These are phyloP conservation scores for Narthecium ossifragum DNA, from an alignment of 106 monocot species.

Conservation along the genomic window DNA sequence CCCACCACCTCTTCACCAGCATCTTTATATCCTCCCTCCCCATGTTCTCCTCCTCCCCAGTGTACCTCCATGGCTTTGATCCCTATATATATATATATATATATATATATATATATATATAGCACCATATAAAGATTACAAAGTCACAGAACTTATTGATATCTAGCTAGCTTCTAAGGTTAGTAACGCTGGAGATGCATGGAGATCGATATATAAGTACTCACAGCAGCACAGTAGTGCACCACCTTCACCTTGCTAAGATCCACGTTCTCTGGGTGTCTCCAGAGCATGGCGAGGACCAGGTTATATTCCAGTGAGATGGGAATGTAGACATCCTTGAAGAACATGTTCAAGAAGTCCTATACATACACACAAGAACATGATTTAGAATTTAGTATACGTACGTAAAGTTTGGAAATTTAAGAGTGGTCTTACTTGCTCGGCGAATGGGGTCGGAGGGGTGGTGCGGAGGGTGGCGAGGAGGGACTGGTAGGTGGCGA, in stretches of 20 bases:
- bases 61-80: slow-evolving; percentile 79
- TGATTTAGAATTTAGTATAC: too few relatives aligned
- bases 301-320: slow-evolving; percentile 53
- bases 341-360: slow-evolving; percentile 69
- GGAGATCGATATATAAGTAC: too few relatives aligned
- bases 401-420: too few relatives aligned
- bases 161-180: too few relatives aligned
- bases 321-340: slow-evolving; percentile 49
- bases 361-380: too few relatives aligned
- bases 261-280: slow-evolving; percentile 61
- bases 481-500: slow-evolving; percentile 29
- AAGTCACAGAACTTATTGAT: too few relatives aligned
- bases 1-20: slow-evolving; percentile 77
- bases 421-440: too few relatives aligned
- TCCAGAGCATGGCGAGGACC: slow-evolving; percentile 72
- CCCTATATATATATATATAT: too few relatives aligned
- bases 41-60: slow-evolving; percentile 66
- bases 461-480: slow-evolving; percentile 32
- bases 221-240: slow-evolving; percentile 69
- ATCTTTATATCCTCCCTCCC: slow-evolving; percentile 62
- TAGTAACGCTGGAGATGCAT: too few relatives aligned
- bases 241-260: slow-evolving; percentile 62
- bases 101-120: too few relatives aligned
- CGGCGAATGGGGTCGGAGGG: slow-evolving; percentile 59
- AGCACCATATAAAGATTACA: too few relatives aligned